A percentile compares a stretch with the other conserved stretches of the same genome.
phyloP scores from a whole-genome alignment of 75 land plant species.

The Pseudotsuga menziesii region DNA sequence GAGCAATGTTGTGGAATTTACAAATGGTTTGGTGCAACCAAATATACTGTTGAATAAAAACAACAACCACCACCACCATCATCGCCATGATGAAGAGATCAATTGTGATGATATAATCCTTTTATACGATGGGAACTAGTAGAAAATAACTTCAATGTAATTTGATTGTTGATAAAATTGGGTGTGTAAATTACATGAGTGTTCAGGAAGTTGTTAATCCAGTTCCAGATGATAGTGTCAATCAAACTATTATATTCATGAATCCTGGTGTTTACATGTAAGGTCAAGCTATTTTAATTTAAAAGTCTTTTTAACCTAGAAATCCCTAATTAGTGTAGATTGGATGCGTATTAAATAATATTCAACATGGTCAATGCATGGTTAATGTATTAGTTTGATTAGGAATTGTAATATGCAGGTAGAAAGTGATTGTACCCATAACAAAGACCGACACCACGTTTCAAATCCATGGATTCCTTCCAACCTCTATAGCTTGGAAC shows the following conservation, averaged over 20 bases:
- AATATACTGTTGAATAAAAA: no score
- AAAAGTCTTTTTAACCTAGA: no score
- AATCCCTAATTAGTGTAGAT: no score
- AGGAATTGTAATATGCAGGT: neutral
- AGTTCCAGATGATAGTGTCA: slow-evolving; percentile 55
- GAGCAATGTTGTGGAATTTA: neutral
- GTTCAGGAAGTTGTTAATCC: slow-evolving; percentile 82
- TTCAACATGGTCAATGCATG: no score
- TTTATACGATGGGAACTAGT: neutral
- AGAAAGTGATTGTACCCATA: slow-evolving; percentile 28
- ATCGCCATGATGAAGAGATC: neutral
- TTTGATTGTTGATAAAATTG: slow-evolving; percentile 40
- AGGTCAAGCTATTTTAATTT: slow-evolving; percentile 6
- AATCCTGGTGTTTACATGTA: slow-evolving; percentile 70
- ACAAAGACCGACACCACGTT: slow-evolving; percentile 72
- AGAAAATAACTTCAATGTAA: slow-evolving; percentile 38
- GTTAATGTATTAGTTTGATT: neutral
- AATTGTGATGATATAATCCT: neutral
- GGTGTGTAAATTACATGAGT: slow-evolving; percentile 55
- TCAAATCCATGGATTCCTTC: slow-evolving; percentile 76
- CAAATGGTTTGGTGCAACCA: no score
- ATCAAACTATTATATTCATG: slow-evolving; percentile 47
- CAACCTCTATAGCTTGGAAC: slow-evolving; percentile 77
- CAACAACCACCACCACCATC: neutral
- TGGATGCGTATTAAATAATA: no score